Percentiles rank a stretch among this genome's conserved stretches.
phyloP scores from a whole-genome alignment of 345 rosid genomes.

The Populus ilicifolia region DNA sequence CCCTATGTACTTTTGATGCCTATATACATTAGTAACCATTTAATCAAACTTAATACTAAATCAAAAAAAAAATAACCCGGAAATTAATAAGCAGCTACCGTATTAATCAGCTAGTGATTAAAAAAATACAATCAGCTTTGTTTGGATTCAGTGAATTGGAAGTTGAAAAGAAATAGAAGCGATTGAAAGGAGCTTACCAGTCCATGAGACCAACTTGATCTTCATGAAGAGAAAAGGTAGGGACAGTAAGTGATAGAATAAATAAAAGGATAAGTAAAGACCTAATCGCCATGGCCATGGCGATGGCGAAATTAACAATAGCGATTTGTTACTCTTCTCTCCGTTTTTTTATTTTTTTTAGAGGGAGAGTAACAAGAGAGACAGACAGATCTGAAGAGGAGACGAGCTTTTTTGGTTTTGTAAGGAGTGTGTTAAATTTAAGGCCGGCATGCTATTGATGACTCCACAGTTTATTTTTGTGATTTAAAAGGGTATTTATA shows the following conservation, averaged over 20 bases:
- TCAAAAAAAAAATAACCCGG: not conserved
- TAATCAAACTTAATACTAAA: not conserved
- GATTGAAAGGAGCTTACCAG: constrained; percentile 46
- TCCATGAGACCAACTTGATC: constrained; percentile 98
- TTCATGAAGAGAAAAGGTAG: constrained; percentile 63
- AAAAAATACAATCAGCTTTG: not conserved
- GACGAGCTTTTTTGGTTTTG: not conserved
- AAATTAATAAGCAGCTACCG: too few relatives aligned
- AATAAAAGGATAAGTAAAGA: constrained; percentile 28
- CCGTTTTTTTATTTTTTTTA: not conserved
- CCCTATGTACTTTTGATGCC: constrained; percentile 89
- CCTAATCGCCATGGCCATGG: constrained; percentile 64
- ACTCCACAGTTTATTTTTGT: too few relatives aligned
- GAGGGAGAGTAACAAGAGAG: too few relatives aligned
- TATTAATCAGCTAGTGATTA: not conserved
- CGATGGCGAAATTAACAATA: constrained; percentile 19
- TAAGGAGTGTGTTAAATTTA: too few relatives aligned
- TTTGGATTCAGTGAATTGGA: not conserved
- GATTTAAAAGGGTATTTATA: too few relatives aligned
- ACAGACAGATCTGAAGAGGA: constrained; percentile 13
- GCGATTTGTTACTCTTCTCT: not conserved
- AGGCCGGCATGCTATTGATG: too few relatives aligned
- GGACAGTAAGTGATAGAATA: constrained; percentile 37
- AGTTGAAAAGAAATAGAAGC: not conserved
- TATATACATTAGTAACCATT: constrained; percentile 19